phyloP scores from a whole-genome alignment of 176 grass and related monocot genomes.

The Metroxylon sagu region DNA sequence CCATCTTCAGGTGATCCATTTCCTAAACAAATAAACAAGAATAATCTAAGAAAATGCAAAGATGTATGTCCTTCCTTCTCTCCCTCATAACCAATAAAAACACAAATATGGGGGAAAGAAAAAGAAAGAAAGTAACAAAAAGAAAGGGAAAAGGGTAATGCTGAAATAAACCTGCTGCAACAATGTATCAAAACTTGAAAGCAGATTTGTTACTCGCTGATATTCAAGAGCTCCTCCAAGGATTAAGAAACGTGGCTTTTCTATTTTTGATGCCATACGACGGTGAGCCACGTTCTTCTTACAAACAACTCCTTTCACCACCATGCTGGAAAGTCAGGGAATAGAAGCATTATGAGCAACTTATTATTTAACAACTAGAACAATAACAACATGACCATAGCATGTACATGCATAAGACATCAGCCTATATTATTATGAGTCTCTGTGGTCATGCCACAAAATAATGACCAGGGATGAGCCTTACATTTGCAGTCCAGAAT shows the following conservation, averaged over 20 bases:
- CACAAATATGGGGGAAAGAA: not conserved
- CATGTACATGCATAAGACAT: no score
- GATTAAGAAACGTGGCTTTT: slow-evolving; percentile 69
- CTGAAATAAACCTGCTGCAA: slow-evolving; percentile 68
- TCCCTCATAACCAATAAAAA: slow-evolving; percentile 6
- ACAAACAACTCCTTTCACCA: slow-evolving; percentile 94
- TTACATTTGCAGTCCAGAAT: no score
- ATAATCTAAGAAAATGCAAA: no score
- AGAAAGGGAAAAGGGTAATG: slow-evolving; percentile 5
- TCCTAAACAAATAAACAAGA: slow-evolving; percentile 32
- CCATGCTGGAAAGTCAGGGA: slow-evolving; percentile 46
- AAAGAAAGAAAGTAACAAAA: slow-evolving; percentile 13
- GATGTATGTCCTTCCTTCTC: no score
- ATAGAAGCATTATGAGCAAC: not conserved
- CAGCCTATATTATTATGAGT: no score
- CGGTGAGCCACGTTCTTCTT: slow-evolving; percentile 98
- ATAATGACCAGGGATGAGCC: no score
- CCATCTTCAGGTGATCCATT: slow-evolving; percentile 97
- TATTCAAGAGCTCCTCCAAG: slow-evolving; percentile 97
- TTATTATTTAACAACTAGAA: not conserved
- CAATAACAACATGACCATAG: no score
- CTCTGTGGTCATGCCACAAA: no score
- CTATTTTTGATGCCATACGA: slow-evolving; percentile 64
- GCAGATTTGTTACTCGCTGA: slow-evolving; percentile 90
- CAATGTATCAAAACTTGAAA: slow-evolving; percentile 99